Evolutionary conservation across 805 yeast species (phyloP), one percentile per base, ranked within the genome.

Genomic region (Candida nonsorbophila): DNA sequence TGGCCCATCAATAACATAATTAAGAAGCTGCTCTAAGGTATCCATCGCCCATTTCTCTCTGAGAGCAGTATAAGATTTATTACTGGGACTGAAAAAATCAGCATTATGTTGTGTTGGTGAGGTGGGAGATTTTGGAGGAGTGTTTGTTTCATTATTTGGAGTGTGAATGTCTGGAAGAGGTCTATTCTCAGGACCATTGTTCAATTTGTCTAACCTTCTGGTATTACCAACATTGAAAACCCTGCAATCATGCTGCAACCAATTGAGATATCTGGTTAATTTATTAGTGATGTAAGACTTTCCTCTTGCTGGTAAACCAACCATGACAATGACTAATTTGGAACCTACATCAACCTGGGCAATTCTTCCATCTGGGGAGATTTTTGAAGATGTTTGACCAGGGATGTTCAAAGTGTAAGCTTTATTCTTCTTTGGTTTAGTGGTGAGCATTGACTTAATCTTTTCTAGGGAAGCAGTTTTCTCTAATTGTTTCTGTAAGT

Each of bases 31-130:
- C 36, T 86, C 90, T 33, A 90, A 61, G 0, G 98, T 90, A 40
- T 90, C 95, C 77, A 82, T 79, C 0, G 98, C 98, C 97, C 97
- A 92, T 53, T 82, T 74, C 47, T 90, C 97, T 37, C 97, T 72
- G 25, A 86, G 61, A 18, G 68, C 63, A 3, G 74, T 74, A 11
- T 81, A 75, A 9, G 72, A 62, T 22, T 65, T 56, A 53, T 92
- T 86, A 30, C 74, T 77, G 0, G 97, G 97, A 19, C 79, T 72
- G 58, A 90, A 90, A 50, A 90, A 90, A 33, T 72, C 79, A 2
- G 97, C 96, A 33, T 74, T 74, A 43, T 90, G 97, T 11, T 45
- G 41, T 5, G 12, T 25, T 4, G 43, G 40, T 8, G 24, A 17
- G 19, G 27, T 36, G 7, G 32, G 35, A 16, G 38, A 24, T 14